phyloP scores from a whole-genome alignment of 441 rosid species.

The Pelargonium australe region DNA sequence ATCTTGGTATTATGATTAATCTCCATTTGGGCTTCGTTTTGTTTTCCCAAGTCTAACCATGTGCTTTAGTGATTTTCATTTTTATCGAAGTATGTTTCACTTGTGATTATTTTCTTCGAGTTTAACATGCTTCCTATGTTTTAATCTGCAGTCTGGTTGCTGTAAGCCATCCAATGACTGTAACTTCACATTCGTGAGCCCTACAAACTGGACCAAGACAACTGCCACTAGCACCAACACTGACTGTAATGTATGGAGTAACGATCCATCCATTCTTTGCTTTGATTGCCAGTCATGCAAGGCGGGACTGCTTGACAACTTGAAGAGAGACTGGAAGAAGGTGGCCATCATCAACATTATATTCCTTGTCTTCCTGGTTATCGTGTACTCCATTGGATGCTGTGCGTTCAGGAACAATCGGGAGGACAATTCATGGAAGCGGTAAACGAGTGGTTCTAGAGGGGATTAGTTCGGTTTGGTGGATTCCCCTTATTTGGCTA shows the following conservation, averaged over 20 bases:
- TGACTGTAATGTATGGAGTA: slow-evolving; percentile 22
- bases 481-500: background rate
- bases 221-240: slow-evolving; percentile 9
- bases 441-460: background rate
- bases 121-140: background rate
- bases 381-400: slow-evolving; percentile 26
- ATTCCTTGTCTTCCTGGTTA: slow-evolving; percentile 24
- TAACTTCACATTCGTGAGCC: slow-evolving; percentile 36
- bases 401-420: slow-evolving; percentile 28
- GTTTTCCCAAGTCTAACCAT: no score
- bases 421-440: slow-evolving; percentile 16
- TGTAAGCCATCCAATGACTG: slow-evolving; percentile 82
- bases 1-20: no score
- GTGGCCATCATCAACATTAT: slow-evolving; percentile 23
- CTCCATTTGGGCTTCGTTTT: no score
- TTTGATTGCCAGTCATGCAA: slow-evolving; percentile 23
- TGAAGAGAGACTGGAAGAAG: slow-evolving; percentile 28
- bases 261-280: slow-evolving; percentile 15
- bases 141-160: slow-evolving; percentile 64
- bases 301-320: slow-evolving; percentile 21
- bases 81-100: no score
- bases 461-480: background rate
- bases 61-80: no score
- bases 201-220: slow-evolving; percentile 17
- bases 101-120: no score